Conservation (phyloP, 805 yeast genomes). For the Priceomyces castillae region DNA sequence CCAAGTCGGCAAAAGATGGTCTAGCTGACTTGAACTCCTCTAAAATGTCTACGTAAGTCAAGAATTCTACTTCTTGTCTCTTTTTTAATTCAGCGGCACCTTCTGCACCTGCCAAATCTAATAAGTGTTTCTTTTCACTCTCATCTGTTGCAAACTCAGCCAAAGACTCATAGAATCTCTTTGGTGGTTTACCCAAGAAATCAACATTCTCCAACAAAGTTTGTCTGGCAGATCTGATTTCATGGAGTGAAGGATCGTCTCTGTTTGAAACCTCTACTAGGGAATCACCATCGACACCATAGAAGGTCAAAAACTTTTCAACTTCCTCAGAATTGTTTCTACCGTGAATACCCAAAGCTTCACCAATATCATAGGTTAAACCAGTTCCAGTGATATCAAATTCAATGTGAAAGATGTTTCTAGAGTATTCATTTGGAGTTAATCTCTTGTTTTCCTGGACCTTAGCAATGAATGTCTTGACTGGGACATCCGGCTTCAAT, state of each 20-base stretch:
- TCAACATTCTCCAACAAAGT: constrained; percentile 78
- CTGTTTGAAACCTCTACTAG: constrained; percentile 69
- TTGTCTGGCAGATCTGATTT: constrained; percentile 80
- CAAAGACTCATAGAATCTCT: constrained; percentile 84
- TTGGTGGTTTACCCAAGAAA: constrained; percentile 92
- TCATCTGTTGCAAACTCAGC: constrained; percentile 71
- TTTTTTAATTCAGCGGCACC: constrained; percentile 85
- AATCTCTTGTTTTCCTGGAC: constrained; percentile 90
- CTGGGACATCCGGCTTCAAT: constrained; percentile 88
- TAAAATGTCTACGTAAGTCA: constrained; percentile 77
- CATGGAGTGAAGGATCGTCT: constrained; percentile 55
- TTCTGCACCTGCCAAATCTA: constrained; percentile 64
- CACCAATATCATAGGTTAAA: constrained; percentile 88
- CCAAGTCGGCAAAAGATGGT: constrained; percentile 69
- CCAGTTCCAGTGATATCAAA: constrained; percentile 91
- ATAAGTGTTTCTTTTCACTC: constrained; percentile 59
- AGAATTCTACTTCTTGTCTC: constrained; percentile 80
- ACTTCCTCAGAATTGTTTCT: constrained; percentile 70
- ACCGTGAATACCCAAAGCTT: constrained; percentile 94
- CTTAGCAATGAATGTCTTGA: constrained; percentile 78
- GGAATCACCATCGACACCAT: constrained; percentile 68
- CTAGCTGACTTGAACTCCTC: constrained; percentile 77
- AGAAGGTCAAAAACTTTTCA: constrained; percentile 62
- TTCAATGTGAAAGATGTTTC: constrained; percentile 95
- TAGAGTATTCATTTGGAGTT: constrained; percentile 84